Percentiles rank a stretch among this genome's conserved stretches.
phyloP scores from a whole-genome alignment of 2,329 filamentous ascomycete genomes.

The Rhynchosporium graminicola region DNA sequence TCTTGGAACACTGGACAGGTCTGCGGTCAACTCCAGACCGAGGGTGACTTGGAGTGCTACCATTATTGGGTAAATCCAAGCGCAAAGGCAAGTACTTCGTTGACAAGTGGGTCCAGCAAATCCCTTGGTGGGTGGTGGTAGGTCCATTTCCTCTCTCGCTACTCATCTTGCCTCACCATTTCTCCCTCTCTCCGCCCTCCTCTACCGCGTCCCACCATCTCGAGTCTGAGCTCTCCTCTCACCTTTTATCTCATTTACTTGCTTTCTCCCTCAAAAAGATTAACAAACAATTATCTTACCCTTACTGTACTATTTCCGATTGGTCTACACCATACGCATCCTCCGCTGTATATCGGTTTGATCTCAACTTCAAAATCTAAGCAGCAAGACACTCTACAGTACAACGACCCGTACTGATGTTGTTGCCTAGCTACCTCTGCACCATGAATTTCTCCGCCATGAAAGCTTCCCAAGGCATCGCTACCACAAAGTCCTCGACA shows the following conservation, averaged over 20 bases:
- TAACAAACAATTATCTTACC: constrained; percentile 6
- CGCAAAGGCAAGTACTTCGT: constrained; percentile 13
- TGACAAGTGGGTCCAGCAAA: constrained; percentile 13
- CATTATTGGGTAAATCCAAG: constrained; percentile 11
- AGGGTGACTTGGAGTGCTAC: constrained; percentile 6
- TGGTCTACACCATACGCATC: not conserved
- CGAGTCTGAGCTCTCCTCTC: constrained; percentile 21
- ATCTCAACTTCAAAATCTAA: constrained; percentile 16
- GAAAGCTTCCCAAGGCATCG: constrained; percentile 15
- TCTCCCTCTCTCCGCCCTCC: constrained; percentile 12
- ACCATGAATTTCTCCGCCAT: constrained; percentile 21
- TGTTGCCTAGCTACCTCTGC: constrained; percentile 24
- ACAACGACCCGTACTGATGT: constrained; percentile 19
- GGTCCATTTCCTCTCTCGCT: constrained; percentile 7
- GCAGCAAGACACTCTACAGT: constrained; percentile 4
- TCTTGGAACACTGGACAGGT: not conserved
- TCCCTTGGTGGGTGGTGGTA: constrained; percentile 15
- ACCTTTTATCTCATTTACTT: constrained; percentile 8
- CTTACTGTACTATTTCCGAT: constrained; percentile 6
- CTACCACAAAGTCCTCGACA: constrained; percentile 1
- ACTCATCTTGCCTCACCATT: constrained; percentile 3
- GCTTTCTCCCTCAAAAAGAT: not conserved
- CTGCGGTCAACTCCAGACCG: constrained; percentile 5
- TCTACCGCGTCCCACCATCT: constrained; percentile 1
- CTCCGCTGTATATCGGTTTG: not conserved